These are phyloP conservation scores for Carex arenaria DNA, from an alignment of 202 grass and related monocot species.

Conservation along the genomic window DNA sequence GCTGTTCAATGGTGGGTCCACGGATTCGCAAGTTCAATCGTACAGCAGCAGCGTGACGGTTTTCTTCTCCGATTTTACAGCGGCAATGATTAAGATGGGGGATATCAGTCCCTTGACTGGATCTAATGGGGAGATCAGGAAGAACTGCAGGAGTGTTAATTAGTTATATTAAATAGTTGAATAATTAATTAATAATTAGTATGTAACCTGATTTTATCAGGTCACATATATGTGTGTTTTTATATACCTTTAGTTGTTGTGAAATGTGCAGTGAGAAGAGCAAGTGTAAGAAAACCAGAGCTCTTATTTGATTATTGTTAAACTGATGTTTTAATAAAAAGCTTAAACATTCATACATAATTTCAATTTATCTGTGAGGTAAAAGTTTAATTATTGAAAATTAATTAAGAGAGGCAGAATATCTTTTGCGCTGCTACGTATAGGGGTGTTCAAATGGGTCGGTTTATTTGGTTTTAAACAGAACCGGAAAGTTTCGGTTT, in stretches of 20 bases:
- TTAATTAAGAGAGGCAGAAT: too few relatives aligned
- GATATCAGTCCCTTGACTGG: constrained; percentile 55
- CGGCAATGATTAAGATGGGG: constrained; percentile 72
- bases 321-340: background rate
- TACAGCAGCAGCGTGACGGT: constrained; percentile 22
- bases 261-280: background rate
- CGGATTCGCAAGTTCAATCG: constrained; percentile 29
- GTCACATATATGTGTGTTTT: background rate
- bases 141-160: constrained; percentile 64
- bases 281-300: background rate
- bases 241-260: background rate
- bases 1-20: constrained; percentile 60
- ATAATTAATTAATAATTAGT: constrained; percentile 28
- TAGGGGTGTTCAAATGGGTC: too few relatives aligned
- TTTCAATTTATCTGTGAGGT: background rate
- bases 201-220: background rate
- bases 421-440: too few relatives aligned
- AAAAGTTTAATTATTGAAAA: too few relatives aligned
- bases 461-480: too few relatives aligned
- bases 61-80: constrained; percentile 50
- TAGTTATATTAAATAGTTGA: background rate
- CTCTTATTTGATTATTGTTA: background rate
- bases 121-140: constrained; percentile 53
- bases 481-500: too few relatives aligned
- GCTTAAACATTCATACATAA: background rate